Base-by-base conservation (phyloP, 805 yeast species). In the Pichia membranifaciens region DNA sequence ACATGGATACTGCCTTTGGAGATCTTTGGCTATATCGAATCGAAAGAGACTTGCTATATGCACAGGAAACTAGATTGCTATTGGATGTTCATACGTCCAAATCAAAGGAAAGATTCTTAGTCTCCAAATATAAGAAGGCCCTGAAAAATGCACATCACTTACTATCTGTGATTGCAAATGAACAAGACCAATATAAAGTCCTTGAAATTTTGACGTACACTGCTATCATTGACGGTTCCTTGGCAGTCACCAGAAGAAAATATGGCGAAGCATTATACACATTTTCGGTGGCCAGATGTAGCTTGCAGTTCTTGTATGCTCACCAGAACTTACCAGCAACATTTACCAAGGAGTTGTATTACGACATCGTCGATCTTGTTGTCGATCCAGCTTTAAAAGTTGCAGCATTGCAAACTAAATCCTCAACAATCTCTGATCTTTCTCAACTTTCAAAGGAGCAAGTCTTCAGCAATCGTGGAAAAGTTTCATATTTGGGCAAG, bases 41-140 rank as follows among this genome's bases (percentile, higher is more conserved):
- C 1, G 98, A 93, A 64, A 76, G 96, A 59, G 86, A 87, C 55
- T 69, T 81, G 59, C 71, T 87, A 28, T 78, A 74, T 55, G 84
- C 90, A 1, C 73, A 79, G 61, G 89, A 84, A 62, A 71, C 81
- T 45, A 76, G 77, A 50, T 66, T 75, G 10, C 63, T 74, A 41
- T 63, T 79, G 51, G 87, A 79, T 51, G 72, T 79, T 36, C 75
- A 76, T 49, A 70, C 74, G 12, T 72, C 77, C 8, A 67, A 66
- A 31, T 60, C 68, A 54, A 70, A 60, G 61, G 69, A 75, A n/a
- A 74, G 74, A 46, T 75, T 82, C 50, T 66, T 84, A 55, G 59
- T 72, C 10, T 76, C 89, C 23, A 85, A 86, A 62, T 74, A 84
- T 51, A 87, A 82, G 59, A 82, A 77, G 62, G 79, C 91, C 1